Evolutionary conservation across 1,284 basidiomycete species (phyloP).

Genomic region (Cerioporus squamosus): DNA sequence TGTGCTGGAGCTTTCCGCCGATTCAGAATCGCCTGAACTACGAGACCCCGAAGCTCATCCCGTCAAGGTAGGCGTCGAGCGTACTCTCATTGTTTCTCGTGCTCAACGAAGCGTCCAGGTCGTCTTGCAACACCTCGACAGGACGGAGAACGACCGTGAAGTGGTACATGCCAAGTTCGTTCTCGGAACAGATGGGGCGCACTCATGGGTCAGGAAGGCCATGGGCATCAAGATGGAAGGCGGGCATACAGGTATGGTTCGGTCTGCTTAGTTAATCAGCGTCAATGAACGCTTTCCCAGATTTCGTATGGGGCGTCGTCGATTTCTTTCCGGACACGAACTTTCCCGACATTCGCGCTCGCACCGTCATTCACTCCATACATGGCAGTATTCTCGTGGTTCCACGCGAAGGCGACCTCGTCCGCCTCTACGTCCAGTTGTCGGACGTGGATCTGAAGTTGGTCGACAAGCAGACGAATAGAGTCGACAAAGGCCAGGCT

Average conservation of each 20-base stretch:
- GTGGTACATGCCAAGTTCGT: slow-evolving; percentile 57
- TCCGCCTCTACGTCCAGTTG: slow-evolving; percentile 79
- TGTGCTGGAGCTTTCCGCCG: slow-evolving; percentile 52
- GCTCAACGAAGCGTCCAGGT: slow-evolving; percentile 32
- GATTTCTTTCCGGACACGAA: slow-evolving; percentile 73
- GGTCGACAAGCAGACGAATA: slow-evolving; percentile 50
- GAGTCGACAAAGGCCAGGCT: slow-evolving; percentile 64
- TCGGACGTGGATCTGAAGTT: slow-evolving; percentile 47
- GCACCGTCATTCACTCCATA: slow-evolving; percentile 60
- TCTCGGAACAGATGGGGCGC: slow-evolving; percentile 66
- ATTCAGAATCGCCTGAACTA: slow-evolving; percentile 41
- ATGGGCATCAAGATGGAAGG: slow-evolving; percentile 77
- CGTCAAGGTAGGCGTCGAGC: slow-evolving; percentile 51
- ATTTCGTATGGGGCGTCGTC: slow-evolving; percentile 83
- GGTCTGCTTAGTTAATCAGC: too few species aligned
- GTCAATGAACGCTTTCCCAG: slow-evolving; percentile 28
- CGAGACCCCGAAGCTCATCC: slow-evolving; percentile 53
- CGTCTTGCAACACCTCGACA: slow-evolving; percentile 38
- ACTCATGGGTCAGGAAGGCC: slow-evolving; percentile 79
- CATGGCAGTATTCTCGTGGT: slow-evolving; percentile 69
- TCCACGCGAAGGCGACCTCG: slow-evolving; percentile 72
- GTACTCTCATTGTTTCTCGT: not conserved
- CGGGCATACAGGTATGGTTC: slow-evolving; percentile 59
- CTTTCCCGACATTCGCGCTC: slow-evolving; percentile 82
- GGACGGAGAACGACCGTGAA: slow-evolving; percentile 39